These are phyloP conservation scores for Syncephalastrum sp. DNA, from an alignment of 371 early-diverging fungal species.

Conservation along the genomic window DNA sequence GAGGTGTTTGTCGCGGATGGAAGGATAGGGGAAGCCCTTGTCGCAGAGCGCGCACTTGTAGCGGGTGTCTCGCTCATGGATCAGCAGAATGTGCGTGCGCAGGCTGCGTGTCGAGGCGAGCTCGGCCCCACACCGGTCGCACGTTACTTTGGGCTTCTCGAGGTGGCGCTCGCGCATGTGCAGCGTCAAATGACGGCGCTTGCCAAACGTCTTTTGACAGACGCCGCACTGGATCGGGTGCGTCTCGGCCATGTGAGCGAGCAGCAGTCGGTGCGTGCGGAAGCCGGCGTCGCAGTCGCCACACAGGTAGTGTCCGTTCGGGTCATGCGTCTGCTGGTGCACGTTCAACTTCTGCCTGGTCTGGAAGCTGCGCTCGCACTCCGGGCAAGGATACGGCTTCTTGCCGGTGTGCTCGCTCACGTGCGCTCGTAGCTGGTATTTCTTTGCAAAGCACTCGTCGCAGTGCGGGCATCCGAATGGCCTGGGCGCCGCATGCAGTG, in stretches of 20 bases:
- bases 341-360: no score
- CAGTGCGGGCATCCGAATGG: constrained; percentile 47
- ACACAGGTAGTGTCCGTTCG: no score
- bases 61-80: constrained; percentile 36
- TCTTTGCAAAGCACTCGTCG: constrained; percentile 45
- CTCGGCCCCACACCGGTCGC: constrained; percentile 4
- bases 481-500: constrained; percentile 35
- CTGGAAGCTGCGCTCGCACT: no score
- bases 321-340: no score
- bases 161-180: constrained; percentile 49
- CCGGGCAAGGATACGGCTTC: constrained; percentile 8
- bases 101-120: constrained; percentile 24
- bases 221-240: constrained; percentile 37
- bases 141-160: no score
- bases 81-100: constrained; percentile 36
- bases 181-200: constrained; percentile 25
- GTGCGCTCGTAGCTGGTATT: constrained; percentile 57
- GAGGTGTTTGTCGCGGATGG: constrained; percentile 1
- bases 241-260: no score
- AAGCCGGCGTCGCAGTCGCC: no score
- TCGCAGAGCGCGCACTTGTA: constrained; percentile 51
- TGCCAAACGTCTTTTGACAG: constrained; percentile 53
- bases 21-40: constrained; percentile 50
- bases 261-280: no score
- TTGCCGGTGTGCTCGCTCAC: constrained; percentile 52